Percentiles rank a stretch among this genome's conserved stretches.
Conservation (phyloP, 2,329 filamentous ascomycete species). For the Dryadomyces quercivorus region DNA sequence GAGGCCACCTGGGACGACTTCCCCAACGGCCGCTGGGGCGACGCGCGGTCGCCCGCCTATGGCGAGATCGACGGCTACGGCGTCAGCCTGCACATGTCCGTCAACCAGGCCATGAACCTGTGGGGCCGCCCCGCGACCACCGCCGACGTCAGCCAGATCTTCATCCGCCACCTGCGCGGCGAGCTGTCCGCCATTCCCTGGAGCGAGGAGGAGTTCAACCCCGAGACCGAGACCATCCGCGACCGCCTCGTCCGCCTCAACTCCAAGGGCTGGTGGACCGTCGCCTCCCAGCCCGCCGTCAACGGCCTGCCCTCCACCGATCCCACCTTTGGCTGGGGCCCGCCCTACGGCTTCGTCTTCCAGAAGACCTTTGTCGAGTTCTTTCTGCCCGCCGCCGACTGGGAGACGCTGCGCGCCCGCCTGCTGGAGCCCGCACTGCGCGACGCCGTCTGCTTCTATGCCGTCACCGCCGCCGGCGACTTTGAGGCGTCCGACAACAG, state of each 20-base stretch:
- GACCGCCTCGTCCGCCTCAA: slow-evolving; percentile 66
- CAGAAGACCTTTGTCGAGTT: slow-evolving; percentile 98
- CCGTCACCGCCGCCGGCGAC: slow-evolving; percentile 64
- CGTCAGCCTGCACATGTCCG: slow-evolving; percentile 82
- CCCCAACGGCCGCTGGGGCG: slow-evolving; percentile 96
- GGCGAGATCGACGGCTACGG: slow-evolving; percentile 93
- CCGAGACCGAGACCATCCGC: slow-evolving; percentile 75
- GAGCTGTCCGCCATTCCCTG: slow-evolving; percentile 75
- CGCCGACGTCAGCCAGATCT: slow-evolving; percentile 67
- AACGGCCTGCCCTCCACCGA: slow-evolving; percentile 72
- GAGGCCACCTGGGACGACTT: slow-evolving; percentile 99
- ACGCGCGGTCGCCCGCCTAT: slow-evolving; percentile 90
- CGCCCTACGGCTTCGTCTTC: slow-evolving; percentile 85
- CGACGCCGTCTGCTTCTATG: slow-evolving; percentile 74
- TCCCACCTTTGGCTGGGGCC: slow-evolving; percentile 83
- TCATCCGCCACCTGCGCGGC: slow-evolving; percentile 69
- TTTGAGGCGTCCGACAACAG: slow-evolving; percentile 56
- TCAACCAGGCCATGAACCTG: slow-evolving; percentile 67
- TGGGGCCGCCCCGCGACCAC: slow-evolving; percentile 68
- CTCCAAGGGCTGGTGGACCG: slow-evolving; percentile 81
- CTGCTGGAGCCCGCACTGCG: slow-evolving; percentile 45
- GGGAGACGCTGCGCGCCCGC: slow-evolving; percentile 50
- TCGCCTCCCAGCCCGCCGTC: slow-evolving; percentile 88
- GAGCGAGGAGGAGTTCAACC: slow-evolving; percentile 79
- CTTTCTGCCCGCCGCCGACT: slow-evolving; percentile 69